These are phyloP conservation scores for Claviceps pusilla DNA, from an alignment of 2,329 filamentous ascomycete genomes.

Conservation along the genomic window DNA sequence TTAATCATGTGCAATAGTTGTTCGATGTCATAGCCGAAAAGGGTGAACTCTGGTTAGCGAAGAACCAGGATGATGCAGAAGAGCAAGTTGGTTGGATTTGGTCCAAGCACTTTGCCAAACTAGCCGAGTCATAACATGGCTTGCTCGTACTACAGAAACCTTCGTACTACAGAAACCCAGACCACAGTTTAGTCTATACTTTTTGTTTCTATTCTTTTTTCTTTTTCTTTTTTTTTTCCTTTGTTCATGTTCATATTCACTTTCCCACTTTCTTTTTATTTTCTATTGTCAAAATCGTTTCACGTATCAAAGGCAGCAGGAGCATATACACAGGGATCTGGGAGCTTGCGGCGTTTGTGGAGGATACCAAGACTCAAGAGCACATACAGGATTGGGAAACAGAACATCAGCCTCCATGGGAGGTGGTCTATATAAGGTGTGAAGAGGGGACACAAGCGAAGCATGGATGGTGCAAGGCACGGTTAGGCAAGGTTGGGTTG, in stretches of 20 bases:
- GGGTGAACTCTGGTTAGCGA: slow-evolving; percentile 91
- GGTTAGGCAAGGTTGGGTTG: too few species aligned
- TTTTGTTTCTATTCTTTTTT: not conserved
- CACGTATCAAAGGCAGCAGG: not conserved
- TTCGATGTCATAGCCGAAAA: slow-evolving; percentile 92
- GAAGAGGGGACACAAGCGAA: too few species aligned
- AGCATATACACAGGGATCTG: not conserved
- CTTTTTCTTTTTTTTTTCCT: not conserved
- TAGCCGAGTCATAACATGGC: slow-evolving; percentile 32
- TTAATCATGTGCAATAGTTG: slow-evolving; percentile 34
- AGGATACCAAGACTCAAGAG: slow-evolving; percentile 7
- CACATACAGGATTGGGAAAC: not conserved
- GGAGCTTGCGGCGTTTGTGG: slow-evolving; percentile 4
- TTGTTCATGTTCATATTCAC: not conserved
- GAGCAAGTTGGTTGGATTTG: slow-evolving; percentile 90
- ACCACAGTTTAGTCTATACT: not conserved
- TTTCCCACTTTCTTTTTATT: not conserved
- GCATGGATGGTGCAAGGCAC: too few species aligned
- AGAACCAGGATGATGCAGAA: slow-evolving; percentile 80
- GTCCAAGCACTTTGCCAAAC: slow-evolving; percentile 87
- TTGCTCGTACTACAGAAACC: not conserved
- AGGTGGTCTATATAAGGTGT: not conserved
- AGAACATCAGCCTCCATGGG: not conserved
- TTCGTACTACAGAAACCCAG: not conserved
- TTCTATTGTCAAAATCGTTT: not conserved